Conservation (phyloP, 129 eudicot genomes). For the Arctium minus region DNA sequence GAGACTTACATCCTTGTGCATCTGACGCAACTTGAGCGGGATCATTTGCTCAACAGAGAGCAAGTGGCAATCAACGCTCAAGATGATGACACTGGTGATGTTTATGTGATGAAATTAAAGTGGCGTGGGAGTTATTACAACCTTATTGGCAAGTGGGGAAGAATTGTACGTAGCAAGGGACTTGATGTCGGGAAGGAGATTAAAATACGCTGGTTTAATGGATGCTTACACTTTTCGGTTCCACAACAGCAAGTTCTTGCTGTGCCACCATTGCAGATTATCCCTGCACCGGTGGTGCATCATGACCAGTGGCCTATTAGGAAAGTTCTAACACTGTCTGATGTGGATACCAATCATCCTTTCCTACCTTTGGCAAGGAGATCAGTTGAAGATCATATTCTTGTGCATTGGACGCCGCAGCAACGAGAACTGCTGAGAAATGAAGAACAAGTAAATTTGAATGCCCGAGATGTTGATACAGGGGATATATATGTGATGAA, state of each 20-base stretch:
- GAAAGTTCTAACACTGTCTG: constrained; percentile 72
- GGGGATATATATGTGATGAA: constrained; percentile 72
- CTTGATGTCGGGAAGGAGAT: constrained; percentile 77
- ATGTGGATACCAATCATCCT: constrained; percentile 74
- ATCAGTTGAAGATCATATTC: constrained; percentile 80
- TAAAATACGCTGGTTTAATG: constrained; percentile 62
- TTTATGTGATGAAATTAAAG: constrained; percentile 63
- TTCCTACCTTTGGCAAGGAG: constrained; percentile 75
- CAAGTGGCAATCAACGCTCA: constrained; percentile 64
- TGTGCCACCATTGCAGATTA: constrained; percentile 46
- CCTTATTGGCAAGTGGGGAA: constrained; percentile 82
- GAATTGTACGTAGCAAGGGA: constrained; percentile 68
- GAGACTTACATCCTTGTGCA: constrained; percentile 59
- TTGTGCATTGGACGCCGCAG: constrained; percentile 62
- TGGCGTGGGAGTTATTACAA: constrained; percentile 89
- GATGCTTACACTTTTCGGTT: constrained; percentile 72
- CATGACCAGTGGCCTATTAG: constrained; percentile 76
- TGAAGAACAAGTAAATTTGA: constrained; percentile 68
- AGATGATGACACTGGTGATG: constrained; percentile 81
- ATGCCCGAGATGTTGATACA: constrained; percentile 71
- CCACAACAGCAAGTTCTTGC: constrained; percentile 52
- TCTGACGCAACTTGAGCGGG: constrained; percentile 62
- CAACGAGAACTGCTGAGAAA: constrained; percentile 61
- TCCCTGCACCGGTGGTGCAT: constrained; percentile 39
- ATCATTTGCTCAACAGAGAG: constrained; percentile 50